Conservation (phyloP, 2,329 filamentous ascomycete genomes). For the Fusarium continuum region DNA sequence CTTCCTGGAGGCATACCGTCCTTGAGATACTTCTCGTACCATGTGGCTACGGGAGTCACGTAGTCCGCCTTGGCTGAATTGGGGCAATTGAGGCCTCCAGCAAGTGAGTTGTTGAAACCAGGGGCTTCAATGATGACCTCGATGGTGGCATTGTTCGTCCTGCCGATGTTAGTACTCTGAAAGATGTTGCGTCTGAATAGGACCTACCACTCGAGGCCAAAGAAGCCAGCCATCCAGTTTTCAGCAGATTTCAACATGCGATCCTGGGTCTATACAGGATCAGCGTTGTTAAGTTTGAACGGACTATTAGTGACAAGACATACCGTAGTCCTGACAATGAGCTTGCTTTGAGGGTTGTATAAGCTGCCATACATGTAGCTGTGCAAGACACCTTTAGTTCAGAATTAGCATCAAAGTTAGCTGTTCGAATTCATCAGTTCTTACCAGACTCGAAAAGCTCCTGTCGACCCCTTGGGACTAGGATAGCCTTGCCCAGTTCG, state of each 20-base stretch:
- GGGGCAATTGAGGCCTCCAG: slow-evolving; percentile 72
- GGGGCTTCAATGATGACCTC: slow-evolving; percentile 73
- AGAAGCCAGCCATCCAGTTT: slow-evolving; percentile 82
- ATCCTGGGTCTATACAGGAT: slow-evolving; percentile 67
- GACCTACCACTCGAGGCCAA: slow-evolving; percentile 72
- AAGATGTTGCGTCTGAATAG: too few relatives aligned
- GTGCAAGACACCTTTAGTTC: slow-evolving; percentile 67
- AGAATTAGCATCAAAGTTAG: neutral
- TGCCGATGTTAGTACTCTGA: slow-evolving; percentile 34
- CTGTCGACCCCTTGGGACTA: slow-evolving; percentile 76
- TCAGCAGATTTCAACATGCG: slow-evolving; percentile 81
- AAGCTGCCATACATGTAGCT: slow-evolving; percentile 77
- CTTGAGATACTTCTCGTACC: slow-evolving; percentile 71
- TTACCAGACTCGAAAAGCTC: slow-evolving; percentile 73
- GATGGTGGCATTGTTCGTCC: slow-evolving; percentile 75
- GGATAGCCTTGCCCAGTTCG: slow-evolving; percentile 73
- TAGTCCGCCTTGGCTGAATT: slow-evolving; percentile 66
- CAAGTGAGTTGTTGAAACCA: slow-evolving; percentile 75
- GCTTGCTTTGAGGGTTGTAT: slow-evolving; percentile 76
- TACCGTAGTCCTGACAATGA: slow-evolving; percentile 75
- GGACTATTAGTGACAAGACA: slow-evolving; percentile 12
- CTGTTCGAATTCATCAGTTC: neutral
- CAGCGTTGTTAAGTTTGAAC: neutral
- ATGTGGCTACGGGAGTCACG: slow-evolving; percentile 63
- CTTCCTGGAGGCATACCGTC: slow-evolving; percentile 55